Evolutionary conservation across 257 asterid genomes (phyloP).

Genomic region (Capsicum pubescens): DNA sequence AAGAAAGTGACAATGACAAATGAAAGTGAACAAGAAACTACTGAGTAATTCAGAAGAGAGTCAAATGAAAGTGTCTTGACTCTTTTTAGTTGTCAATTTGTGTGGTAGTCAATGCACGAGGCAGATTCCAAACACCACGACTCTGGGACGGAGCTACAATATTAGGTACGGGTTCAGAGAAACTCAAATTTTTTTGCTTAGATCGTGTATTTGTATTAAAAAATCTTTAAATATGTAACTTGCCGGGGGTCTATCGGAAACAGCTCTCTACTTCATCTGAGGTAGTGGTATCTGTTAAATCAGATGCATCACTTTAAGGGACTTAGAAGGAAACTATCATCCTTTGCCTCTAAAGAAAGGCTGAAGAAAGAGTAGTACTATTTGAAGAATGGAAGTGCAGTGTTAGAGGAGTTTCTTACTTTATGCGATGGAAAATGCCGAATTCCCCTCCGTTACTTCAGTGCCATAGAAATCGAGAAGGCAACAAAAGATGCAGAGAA

Average conservation of each 20-base stretch:
- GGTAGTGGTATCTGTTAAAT: too few species aligned
- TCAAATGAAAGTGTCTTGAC: background rate
- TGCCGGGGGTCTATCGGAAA: too few species aligned
- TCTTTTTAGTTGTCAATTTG: too few species aligned
- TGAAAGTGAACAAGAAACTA: background rate
- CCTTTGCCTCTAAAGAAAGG: background rate
- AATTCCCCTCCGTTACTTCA: slow-evolving; percentile 27
- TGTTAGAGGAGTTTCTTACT: slow-evolving; percentile 26
- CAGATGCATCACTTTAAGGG: too few species aligned
- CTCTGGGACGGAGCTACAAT: too few species aligned
- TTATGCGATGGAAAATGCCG: slow-evolving; percentile 18
- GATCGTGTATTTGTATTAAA: too few species aligned
- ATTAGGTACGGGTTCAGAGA: too few species aligned
- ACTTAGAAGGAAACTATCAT: background rate
- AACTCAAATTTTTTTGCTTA: too few species aligned
- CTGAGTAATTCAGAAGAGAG: background rate
- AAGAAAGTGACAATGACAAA: background rate
- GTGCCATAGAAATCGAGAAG: slow-evolving; percentile 26
- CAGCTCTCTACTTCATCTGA: too few species aligned
- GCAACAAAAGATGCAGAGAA: slow-evolving; percentile 25
- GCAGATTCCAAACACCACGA: too few species aligned
- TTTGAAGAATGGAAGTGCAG: slow-evolving; percentile 21
- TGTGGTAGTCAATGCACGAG: too few species aligned
- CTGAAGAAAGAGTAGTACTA: slow-evolving; percentile 20
- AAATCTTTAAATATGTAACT: too few species aligned